Evolutionary conservation across 192 early-diverging fungal species (phyloP).

Genomic region (Backusella parvicylindrica): DNA sequence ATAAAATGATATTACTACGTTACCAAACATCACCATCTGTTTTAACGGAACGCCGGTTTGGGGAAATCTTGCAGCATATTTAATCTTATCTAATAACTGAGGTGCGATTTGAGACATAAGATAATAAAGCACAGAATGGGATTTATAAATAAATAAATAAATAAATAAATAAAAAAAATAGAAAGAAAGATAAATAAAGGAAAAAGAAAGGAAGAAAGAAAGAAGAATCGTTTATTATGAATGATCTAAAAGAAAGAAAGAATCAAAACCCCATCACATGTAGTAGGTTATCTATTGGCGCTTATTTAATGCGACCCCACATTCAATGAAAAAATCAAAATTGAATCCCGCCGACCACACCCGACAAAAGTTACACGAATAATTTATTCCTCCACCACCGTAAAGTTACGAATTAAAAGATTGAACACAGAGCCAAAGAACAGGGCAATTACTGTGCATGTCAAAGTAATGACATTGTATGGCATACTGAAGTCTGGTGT

Average conservation of each 20-base stretch:
- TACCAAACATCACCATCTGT: constrained; percentile 92
- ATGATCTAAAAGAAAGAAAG: neutral
- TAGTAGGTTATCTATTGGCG: neutral
- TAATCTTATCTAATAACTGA: constrained; percentile 66
- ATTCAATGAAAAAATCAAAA: neutral
- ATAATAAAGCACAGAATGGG: neutral
- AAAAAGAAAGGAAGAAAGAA: neutral
- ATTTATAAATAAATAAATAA: neutral
- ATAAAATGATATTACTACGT: neutral
- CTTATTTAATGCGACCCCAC: constrained; percentile 1
- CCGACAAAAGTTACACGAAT: neutral
- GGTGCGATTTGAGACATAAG: constrained; percentile 49
- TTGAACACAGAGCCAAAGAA: constrained; percentile 97
- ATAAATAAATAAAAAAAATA: neutral
- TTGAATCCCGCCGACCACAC: neutral
- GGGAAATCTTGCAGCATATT: constrained; percentile 76
- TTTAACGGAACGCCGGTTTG: constrained; percentile 93
- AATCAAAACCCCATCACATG: neutral
- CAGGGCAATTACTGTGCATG: constrained; percentile 91
- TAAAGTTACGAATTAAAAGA: constrained; percentile 65
- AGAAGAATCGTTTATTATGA: neutral
- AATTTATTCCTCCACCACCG: constrained; percentile 29
- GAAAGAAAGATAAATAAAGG: neutral
- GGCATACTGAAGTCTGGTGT: constrained; percentile 99
- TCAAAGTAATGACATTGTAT: constrained; percentile 98